Percentiles rank a stretch among this genome's conserved stretches.
Conservation (phyloP, 2,329 filamentous ascomycete genomes). For the Diaporthe vaccinii region DNA sequence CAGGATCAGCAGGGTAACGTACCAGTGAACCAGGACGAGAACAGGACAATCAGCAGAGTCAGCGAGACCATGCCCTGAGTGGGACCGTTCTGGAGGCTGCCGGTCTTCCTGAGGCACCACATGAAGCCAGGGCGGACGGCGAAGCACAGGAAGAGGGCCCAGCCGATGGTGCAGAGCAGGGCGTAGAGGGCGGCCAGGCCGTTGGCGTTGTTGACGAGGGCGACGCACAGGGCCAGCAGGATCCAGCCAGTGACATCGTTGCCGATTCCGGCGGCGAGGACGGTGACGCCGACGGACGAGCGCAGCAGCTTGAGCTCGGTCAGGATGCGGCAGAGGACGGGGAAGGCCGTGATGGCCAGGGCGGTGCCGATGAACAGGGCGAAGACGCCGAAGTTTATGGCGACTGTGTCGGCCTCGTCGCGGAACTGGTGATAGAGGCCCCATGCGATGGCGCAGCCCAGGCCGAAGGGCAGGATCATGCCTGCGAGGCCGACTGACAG, state of each 20-base stretch:
- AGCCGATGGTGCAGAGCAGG: slow-evolving; percentile 81
- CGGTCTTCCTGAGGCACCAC: slow-evolving; percentile 79
- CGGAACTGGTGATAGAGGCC: slow-evolving; percentile 84
- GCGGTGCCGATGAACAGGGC: slow-evolving; percentile 89
- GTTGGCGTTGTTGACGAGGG: slow-evolving; percentile 87
- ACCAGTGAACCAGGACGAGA: slow-evolving; percentile 86
- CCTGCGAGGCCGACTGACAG: slow-evolving; percentile 82
- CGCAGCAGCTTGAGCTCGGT: slow-evolving; percentile 89
- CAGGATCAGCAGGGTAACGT: not conserved
- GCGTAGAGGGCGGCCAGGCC: slow-evolving; percentile 90
- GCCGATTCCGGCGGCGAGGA: slow-evolving; percentile 89
- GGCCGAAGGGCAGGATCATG: slow-evolving; percentile 85
- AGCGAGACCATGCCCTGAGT: slow-evolving; percentile 87
- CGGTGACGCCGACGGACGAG: slow-evolving; percentile 88
- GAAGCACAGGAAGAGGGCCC: slow-evolving; percentile 80
- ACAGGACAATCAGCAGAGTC: slow-evolving; percentile 83
- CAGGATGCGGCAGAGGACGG: slow-evolving; percentile 92
- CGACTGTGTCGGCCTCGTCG: slow-evolving; percentile 53
- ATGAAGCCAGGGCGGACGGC: slow-evolving; percentile 80
- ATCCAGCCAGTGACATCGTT: slow-evolving; percentile 96
- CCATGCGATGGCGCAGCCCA: slow-evolving; percentile 85
- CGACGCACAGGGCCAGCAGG: slow-evolving; percentile 90
- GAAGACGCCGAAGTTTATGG: slow-evolving; percentile 68
- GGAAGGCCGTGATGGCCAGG: slow-evolving; percentile 91
- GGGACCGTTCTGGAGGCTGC: slow-evolving; percentile 88